Percentiles rank a stretch among this genome's conserved stretches.
Evolutionary conservation across 2,329 filamentous ascomycete genomes (phyloP).

Genomic region (Botrytis fabae): DNA sequence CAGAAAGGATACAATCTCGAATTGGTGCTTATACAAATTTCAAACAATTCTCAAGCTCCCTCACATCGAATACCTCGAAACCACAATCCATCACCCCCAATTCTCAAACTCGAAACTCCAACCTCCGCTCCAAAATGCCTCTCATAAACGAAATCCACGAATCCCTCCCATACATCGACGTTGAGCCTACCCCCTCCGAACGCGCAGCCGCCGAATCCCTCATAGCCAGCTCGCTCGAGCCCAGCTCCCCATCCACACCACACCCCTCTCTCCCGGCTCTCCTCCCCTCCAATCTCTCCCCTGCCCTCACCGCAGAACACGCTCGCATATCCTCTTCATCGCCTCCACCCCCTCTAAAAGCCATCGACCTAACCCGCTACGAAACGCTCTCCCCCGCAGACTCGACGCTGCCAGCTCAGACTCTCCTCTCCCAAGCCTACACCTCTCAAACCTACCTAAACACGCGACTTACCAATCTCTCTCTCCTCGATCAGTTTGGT

Average conservation of each 20-base stretch:
- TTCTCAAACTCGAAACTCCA: neutral
- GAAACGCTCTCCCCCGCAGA: conserved; percentile 62
- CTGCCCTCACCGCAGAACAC: conserved; percentile 67
- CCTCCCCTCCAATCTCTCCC: conserved; percentile 58
- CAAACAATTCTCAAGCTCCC: neutral
- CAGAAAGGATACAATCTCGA: neutral
- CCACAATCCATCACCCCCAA: conserved; percentile 11
- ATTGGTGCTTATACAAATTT: neutral
- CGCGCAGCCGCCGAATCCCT: conserved; percentile 68
- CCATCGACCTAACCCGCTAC: conserved; percentile 79
- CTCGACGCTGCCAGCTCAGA: conserved; percentile 46
- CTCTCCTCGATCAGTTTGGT: conserved; percentile 49
- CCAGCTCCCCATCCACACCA: conserved; percentile 41
- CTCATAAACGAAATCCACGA: conserved; percentile 38
- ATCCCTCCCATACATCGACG: conserved; percentile 64
- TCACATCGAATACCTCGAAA: conserved; percentile 1
- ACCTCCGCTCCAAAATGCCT: conserved; percentile 31
- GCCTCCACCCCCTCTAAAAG: conserved; percentile 51
- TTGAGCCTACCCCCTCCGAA: conserved; percentile 62
- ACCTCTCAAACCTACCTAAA: conserved; percentile 58
- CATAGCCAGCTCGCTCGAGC: conserved; percentile 63
- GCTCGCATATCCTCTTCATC: conserved; percentile 3
- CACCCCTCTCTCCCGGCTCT: conserved; percentile 58
- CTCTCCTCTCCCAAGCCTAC: conserved; percentile 51
- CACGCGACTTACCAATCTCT: conserved; percentile 36